Evolutionary conservation across 257 asterid genomes (phyloP), one percentile per base, ranked within the genome.

Genomic region (Rubia yunnanensis): DNA sequence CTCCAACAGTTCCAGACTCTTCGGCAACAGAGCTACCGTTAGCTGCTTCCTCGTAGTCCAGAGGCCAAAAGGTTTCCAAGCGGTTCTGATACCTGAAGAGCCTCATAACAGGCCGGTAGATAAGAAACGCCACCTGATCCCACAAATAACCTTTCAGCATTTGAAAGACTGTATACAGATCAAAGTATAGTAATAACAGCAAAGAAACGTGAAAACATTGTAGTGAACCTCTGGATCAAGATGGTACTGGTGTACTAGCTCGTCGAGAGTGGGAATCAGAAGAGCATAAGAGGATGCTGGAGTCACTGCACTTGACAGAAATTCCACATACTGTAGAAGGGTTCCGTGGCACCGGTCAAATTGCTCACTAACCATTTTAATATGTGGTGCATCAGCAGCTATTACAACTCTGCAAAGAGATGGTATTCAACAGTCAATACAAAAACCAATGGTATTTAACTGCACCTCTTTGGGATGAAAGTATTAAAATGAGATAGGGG

Each of bases 321-420:
- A 94, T 30, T 94, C 99, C 77, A 94, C 99, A 74, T 94, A 94
- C 83, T 94, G 99, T 76, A 94, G 96, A 76, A 94, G 97, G 54
- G 96, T 80, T 57, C 97, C 99, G 63, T 94, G 99, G 78, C 97
- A 94, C 80, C 99, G 83, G 73, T 94, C 99, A 69, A 94, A 94
- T 83, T 86, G 95, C 80, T 94, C 99, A 65, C 99, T 85, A 75
- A 94, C 95, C 96, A 94, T 90, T 73, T 94, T 94, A 77, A 94
- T 90, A 72, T 90, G 67, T 63, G 97, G 95, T 60, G 75, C 99
- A n/a, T 86, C 78, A 31, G 97, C 95, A 71, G 82, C 80, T 72
- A 83, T 88, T 76, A 94, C 95, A 78, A 94, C 96, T 85, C 99
- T 94, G 78, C 76, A 82, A 26, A 77, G 34, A 59, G 68, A 70